phyloP scores from a whole-genome alignment of 78 protist species.

The Dictyostelium capitatum region DNA sequence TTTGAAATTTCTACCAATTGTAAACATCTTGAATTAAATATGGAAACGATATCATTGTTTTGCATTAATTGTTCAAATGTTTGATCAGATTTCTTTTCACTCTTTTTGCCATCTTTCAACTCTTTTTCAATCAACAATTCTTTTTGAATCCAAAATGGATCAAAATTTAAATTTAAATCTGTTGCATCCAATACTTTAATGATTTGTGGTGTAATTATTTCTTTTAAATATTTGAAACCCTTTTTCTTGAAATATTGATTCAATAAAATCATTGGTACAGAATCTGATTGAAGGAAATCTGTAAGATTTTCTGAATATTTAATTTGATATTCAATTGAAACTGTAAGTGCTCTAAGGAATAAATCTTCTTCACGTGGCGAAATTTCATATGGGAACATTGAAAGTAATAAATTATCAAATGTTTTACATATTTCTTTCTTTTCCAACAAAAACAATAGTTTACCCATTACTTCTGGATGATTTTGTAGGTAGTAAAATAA shows the following conservation, averaged over 20 bases:
- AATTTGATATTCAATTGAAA: slow-evolving; percentile 64
- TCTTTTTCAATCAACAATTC: slow-evolving; percentile 15
- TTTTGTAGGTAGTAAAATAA: slow-evolving; percentile 53
- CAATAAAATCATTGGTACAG: slow-evolving; percentile 43
- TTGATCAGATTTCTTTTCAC: background rate
- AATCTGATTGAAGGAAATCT: slow-evolving; percentile 31
- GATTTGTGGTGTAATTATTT: slow-evolving; percentile 36
- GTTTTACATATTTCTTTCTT: slow-evolving; percentile 25
- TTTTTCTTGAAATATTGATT: slow-evolving; percentile 51
- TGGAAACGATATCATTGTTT: slow-evolving; percentile 19
- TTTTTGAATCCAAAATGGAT: slow-evolving; percentile 66
- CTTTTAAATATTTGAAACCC: slow-evolving; percentile 56
- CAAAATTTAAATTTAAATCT: slow-evolving; percentile 59
- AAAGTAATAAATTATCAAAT: slow-evolving; percentile 14
- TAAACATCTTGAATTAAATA: slow-evolving; percentile 15
- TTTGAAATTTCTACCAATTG: slow-evolving; percentile 17
- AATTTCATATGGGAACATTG: slow-evolving; percentile 58
- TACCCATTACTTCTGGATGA: slow-evolving; percentile 68
- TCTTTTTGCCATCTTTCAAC: slow-evolving; percentile 52
- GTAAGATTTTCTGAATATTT: background rate
- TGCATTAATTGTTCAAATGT: slow-evolving; percentile 43
- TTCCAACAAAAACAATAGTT: slow-evolving; percentile 10
- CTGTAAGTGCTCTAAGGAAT: slow-evolving; percentile 17
- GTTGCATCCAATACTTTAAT: slow-evolving; percentile 16
- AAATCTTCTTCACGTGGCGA: slow-evolving; percentile 75